Conservation (phyloP, 352 stramenopile species). For the Hyaloperonospora arabidopsidis region DNA sequence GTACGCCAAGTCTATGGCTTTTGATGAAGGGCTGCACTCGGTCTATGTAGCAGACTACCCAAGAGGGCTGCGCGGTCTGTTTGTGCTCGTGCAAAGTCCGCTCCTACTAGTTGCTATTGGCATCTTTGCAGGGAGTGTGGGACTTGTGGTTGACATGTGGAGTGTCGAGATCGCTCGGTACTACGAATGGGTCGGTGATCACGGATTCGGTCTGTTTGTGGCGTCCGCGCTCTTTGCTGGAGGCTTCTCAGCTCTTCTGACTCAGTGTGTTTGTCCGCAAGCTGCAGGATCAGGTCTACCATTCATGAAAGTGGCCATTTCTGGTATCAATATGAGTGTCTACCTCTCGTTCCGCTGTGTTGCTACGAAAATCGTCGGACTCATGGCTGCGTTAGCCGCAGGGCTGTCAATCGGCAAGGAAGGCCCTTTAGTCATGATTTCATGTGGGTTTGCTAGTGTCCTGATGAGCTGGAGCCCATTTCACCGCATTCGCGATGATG, state of each 20-base stretch:
- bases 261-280: slow-evolving; percentile 60
- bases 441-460: slow-evolving; percentile 67
- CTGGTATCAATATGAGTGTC: slow-evolving; percentile 70
- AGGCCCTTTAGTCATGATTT: slow-evolving; percentile 86
- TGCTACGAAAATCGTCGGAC: slow-evolving; percentile 63
- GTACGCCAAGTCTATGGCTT: slow-evolving; percentile 50
- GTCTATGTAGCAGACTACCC: slow-evolving; percentile 67
- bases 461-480: slow-evolving; percentile 69
- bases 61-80: slow-evolving; percentile 41
- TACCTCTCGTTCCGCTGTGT: slow-evolving; percentile 66
- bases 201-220: slow-evolving; percentile 53
- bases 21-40: slow-evolving; percentile 67
- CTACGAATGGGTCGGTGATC: slow-evolving; percentile 45
- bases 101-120: slow-evolving; percentile 59
- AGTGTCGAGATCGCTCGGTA: slow-evolving; percentile 54
- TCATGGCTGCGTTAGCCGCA: slow-evolving; percentile 50
- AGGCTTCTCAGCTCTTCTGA: slow-evolving; percentile 40
- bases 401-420: slow-evolving; percentile 80
- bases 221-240: slow-evolving; percentile 43
- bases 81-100: slow-evolving; percentile 68
- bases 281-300: slow-evolving; percentile 64
- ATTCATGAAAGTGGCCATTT: slow-evolving; percentile 78
- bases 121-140: slow-evolving; percentile 55
- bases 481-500: slow-evolving; percentile 65
- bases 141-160: slow-evolving; percentile 59